These are phyloP conservation scores for Microbotryum intermedium DNA, from an alignment of 1,284 basidiomycete genomes.

Conservation along the genomic window DNA sequence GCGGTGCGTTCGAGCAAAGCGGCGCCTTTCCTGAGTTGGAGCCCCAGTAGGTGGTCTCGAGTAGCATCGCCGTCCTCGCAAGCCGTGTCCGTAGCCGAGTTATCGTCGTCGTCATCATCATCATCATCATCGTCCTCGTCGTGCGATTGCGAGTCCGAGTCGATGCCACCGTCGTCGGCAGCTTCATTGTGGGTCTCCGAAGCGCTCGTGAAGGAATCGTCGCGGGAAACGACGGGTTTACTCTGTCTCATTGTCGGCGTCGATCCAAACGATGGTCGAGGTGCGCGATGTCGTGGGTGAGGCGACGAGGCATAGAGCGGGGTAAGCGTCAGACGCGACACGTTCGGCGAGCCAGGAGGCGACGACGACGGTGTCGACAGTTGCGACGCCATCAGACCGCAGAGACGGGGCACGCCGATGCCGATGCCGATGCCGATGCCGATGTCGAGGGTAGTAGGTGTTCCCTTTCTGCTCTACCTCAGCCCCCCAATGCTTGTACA, in stretches of 20 bases:
- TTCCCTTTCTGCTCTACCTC: too few relatives aligned
- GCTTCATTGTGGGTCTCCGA: slow-evolving; percentile 16
- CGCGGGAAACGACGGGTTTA: too few relatives aligned
- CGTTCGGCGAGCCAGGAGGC: background rate
- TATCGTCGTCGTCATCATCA: slow-evolving; percentile 8
- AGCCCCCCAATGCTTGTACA: too few relatives aligned
- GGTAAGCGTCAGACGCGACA: background rate
- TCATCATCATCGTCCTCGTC: slow-evolving; percentile 6
- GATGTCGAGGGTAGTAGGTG: too few relatives aligned
- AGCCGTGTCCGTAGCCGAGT: background rate
- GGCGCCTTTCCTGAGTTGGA: too few relatives aligned
- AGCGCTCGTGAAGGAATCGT: slow-evolving; percentile 8
- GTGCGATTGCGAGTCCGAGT: background rate
- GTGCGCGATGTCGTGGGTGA: too few relatives aligned
- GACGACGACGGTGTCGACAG: background rate
- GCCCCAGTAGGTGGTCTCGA: too few relatives aligned
- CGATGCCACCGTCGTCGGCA: background rate
- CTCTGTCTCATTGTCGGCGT: too few relatives aligned
- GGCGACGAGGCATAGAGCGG: background rate
- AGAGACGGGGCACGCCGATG: background rate
- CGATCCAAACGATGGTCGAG: too few relatives aligned
- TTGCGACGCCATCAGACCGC: background rate
- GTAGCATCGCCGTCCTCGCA: too few relatives aligned
- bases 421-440: too few relatives aligned
- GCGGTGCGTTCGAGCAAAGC: too few relatives aligned